Base-by-base conservation (phyloP, 352 stramenopile genomes). In the Peronosclerospora sorghi region DNA sequence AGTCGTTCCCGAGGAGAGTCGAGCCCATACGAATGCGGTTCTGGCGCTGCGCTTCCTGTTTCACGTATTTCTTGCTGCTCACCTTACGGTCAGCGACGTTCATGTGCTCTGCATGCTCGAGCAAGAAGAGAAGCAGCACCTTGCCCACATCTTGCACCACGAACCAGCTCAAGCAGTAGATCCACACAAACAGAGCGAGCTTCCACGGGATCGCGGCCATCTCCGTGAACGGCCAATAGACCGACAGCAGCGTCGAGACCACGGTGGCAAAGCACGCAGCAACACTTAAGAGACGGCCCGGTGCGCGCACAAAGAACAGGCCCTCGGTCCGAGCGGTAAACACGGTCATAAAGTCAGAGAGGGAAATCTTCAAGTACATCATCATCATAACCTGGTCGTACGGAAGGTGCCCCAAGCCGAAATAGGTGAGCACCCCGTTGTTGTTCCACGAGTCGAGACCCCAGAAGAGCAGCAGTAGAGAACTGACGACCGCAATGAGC, bases 321-420 rank as follows among this genome's bases (percentile, higher is more conserved):
- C 59, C 53, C 4, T 86, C 69, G 2, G 78, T 94, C 39, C 86
- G 72, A 14, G 85, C 79, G 21, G 83, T 83, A 59, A 96, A 96
- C 4, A 97, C 76, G 8, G 90, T 96, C 34, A 97, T 75, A 50
- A 96, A 96, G 50, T 96, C 85, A 2, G 85, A 93, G 8, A 97
- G 74, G 21, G 86, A 94, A 27, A 97, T 78, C 65, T 98, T 95
- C 27, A 98, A 72, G 68, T 97, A 97, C 51, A 97, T 92, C 50
- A 93, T 73, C 54, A 81, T 95, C 50, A 82, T 88, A 37, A 97
- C 80, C 63, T 96, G 73, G 43, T 84, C 67, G 51, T 95, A 96
- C 39, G 73, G 58, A 32, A 96, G 63, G 28, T 78, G 40, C n/a
- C 71, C 71, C 10, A 90, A 42, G 5, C 68, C 60, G 18, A 81